phyloP scores from a whole-genome alignment of 106 monocot species.

The Allium sativum region DNA sequence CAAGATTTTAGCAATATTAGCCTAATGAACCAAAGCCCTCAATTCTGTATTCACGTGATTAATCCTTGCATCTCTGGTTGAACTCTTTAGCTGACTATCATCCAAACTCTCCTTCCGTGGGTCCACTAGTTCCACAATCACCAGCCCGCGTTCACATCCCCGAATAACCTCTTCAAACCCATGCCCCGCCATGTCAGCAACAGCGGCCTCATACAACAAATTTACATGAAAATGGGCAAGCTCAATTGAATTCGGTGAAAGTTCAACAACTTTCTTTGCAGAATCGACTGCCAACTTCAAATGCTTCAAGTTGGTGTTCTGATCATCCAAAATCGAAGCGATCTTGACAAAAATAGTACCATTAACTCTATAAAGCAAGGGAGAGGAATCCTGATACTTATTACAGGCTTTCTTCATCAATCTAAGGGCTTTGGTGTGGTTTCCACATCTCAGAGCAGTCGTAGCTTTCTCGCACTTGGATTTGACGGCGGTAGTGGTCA shows the following conservation, averaged over 20 bases:
- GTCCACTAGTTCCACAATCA: conserved; percentile 49
- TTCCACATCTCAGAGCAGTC: conserved; percentile 61
- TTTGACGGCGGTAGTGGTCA: conserved; percentile 23
- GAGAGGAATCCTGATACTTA: conserved; percentile 24
- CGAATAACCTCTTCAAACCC: conserved; percentile 50
- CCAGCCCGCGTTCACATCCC: conserved; percentile 71
- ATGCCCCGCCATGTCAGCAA: conserved; percentile 24
- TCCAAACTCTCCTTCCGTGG: conserved; percentile 58
- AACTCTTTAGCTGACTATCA: conserved; percentile 22
- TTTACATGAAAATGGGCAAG: conserved; percentile 74
- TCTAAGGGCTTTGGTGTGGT: conserved; percentile 55
- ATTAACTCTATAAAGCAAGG: conserved; percentile 67
- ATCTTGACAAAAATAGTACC: conserved; percentile 53
- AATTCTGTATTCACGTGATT: conserved; percentile 64
- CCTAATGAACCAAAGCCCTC: conserved; percentile 61
- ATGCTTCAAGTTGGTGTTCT: conserved; percentile 46
- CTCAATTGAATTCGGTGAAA: conserved; percentile 82
- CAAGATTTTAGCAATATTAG: conserved; percentile 54
- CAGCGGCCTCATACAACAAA: conserved; percentile 53
- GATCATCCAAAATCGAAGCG: conserved; percentile 60
- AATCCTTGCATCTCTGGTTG: conserved; percentile 43
- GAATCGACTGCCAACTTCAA: conserved; percentile 57
- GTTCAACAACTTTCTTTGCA: conserved; percentile 30
- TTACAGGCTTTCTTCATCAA: conserved; percentile 60
- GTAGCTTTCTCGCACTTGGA: conserved; percentile 65